A percentile compares a stretch with the other conserved stretches of the same genome.
These are phyloP conservation scores for Mycena polygramma DNA, from an alignment of 768 basidiomycete species.

Conservation along the genomic window DNA sequence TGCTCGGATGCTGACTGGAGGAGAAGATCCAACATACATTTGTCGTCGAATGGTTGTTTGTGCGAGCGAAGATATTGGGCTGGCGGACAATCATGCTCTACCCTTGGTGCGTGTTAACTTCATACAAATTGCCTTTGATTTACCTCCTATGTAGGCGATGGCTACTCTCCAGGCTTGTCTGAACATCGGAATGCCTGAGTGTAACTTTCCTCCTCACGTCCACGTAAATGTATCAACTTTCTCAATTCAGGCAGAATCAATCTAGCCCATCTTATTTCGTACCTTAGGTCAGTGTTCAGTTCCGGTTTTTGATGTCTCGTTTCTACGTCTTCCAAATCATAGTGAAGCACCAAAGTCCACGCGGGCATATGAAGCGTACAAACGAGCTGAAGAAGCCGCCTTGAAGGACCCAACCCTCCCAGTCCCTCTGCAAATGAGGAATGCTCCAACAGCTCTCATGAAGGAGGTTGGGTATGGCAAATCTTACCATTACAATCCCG, in stretches of 20 bases:
- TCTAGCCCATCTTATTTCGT: constrained; percentile 81
- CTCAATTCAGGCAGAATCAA: constrained; percentile 63
- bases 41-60: constrained; percentile 82
- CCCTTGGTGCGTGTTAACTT: constrained; percentile 66
- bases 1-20: constrained; percentile 83
- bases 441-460: constrained; percentile 82
- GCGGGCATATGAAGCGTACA: constrained; percentile 83
- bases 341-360: constrained; percentile 84
- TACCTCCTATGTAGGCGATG: constrained; percentile 61
- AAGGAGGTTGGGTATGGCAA: constrained; percentile 77
- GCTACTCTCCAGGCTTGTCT: constrained; percentile 76
- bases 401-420: constrained; percentile 63
- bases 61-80: constrained; percentile 89
- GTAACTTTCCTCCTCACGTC: constrained; percentile 38
- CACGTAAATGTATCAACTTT: not conserved
- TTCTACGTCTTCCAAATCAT: not conserved
- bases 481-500: constrained; percentile 75
- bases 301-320: not conserved
- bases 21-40: constrained; percentile 86
- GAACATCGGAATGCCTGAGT: constrained; percentile 85
- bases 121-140: not conserved
- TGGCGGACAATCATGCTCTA: constrained; percentile 83
- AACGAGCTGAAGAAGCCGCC: constrained; percentile 73
- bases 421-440: constrained; percentile 81
- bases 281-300: constrained; percentile 60